phyloP scores from a whole-genome alignment of 495 filamentous ascomycete species.

The Trichodelitschia bisporula region DNA sequence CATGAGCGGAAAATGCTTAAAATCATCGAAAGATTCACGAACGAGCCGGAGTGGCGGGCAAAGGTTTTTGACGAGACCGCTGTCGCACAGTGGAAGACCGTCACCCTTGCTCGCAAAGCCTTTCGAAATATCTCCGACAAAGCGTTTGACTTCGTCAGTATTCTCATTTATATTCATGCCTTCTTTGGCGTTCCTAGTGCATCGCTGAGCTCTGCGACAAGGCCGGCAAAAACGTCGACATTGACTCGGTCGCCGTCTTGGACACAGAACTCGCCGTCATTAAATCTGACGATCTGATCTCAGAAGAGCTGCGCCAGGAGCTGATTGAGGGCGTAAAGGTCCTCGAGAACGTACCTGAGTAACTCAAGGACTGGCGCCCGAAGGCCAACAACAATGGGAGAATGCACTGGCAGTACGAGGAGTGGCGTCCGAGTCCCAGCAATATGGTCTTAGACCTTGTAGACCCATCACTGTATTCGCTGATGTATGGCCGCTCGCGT shows the following conservation, averaged over 20 bases:
- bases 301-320: conserved; percentile 1
- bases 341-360: conserved; percentile 7
- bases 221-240: conserved; percentile 2
- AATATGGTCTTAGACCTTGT: conserved; percentile 32
- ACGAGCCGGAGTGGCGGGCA: conserved; percentile 13
- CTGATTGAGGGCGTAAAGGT: conserved; percentile 4
- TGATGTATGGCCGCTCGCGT: conserved; percentile 27
- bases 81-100: conserved; percentile 6
- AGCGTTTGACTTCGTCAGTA: conserved; percentile 2
- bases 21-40: conserved; percentile 14
- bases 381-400: too few species aligned
- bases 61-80: conserved; percentile 13
- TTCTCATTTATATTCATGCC: background rate
- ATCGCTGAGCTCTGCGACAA: conserved; percentile 22
- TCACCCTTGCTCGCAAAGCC: conserved; percentile 1
- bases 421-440: too few species aligned
- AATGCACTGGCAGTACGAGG: too few species aligned
- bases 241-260: conserved; percentile 5
- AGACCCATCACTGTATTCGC: conserved; percentile 34
- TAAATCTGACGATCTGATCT: conserved; percentile 9
- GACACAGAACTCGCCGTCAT: conserved; percentile 5
- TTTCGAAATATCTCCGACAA: conserved; percentile 3
- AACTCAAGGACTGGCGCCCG: conserved; percentile 31
- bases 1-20: conserved; percentile 17
- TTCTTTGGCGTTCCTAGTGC: conserved; percentile 9